Percentiles rank a stretch among this genome's conserved stretches.
phyloP scores from a whole-genome alignment of 192 early-diverging fungal genomes.

The Coemansia javaensis region DNA sequence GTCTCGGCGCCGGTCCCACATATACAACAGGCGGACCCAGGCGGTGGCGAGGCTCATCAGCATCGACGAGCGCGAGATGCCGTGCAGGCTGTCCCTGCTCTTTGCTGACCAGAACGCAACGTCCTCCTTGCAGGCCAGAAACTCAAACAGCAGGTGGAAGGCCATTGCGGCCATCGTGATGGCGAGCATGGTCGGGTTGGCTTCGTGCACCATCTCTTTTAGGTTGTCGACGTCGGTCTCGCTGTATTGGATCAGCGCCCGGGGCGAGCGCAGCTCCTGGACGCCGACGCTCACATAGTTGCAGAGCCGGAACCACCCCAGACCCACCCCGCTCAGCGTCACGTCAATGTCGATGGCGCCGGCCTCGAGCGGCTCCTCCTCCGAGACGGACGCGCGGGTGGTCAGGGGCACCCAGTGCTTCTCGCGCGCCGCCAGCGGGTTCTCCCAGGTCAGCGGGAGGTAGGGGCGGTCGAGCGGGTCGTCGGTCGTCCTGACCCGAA shows the following conservation, averaged over 20 bases:
- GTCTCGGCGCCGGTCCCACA: constrained; percentile 49
- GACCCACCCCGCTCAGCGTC: constrained; percentile 22
- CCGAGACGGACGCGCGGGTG: constrained; percentile 11
- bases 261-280: constrained; percentile 23
- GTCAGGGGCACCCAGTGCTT: constrained; percentile 48
- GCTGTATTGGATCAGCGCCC: constrained; percentile 28
- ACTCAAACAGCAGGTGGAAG: constrained; percentile 54
- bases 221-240: constrained; percentile 52
- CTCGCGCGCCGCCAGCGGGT: constrained; percentile 31
- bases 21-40: constrained; percentile 48
- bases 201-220: constrained; percentile 54
- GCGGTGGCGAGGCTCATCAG: constrained; percentile 49
- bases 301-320: constrained; percentile 53
- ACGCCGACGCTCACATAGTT: constrained; percentile 34
- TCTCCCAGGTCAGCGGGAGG: constrained; percentile 48
- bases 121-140: constrained; percentile 56
- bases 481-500: constrained; percentile 7
- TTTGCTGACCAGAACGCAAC: constrained; percentile 52
- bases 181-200: constrained; percentile 52
- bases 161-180: constrained; percentile 52
- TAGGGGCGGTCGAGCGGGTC: constrained; percentile 17
- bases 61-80: constrained; percentile 52
- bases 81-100: constrained; percentile 16
- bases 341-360: constrained; percentile 17
- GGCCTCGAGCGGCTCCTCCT: constrained; percentile 12